Conservation (phyloP, 768 basidiomycete genomes). For the Cyclocybe cylindracea region DNA sequence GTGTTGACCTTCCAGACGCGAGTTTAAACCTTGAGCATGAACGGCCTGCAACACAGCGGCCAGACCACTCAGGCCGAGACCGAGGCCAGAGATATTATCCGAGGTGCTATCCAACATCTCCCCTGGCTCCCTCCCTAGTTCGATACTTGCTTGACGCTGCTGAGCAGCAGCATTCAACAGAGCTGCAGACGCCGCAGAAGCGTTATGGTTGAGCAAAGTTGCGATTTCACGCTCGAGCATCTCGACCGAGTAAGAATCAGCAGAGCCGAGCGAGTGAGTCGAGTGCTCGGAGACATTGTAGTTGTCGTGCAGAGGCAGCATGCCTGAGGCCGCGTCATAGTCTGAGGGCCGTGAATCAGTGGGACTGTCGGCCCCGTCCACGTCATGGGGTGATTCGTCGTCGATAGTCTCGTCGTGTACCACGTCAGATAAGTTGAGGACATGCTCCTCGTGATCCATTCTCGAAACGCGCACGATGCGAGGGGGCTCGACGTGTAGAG, state of each 20-base stretch:
- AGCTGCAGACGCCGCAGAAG: constrained; percentile 67
- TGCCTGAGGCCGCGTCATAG: constrained; percentile 35
- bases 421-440: constrained; percentile 80
- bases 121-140: constrained; percentile 31
- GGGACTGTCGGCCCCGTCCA: constrained; percentile 28
- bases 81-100: constrained; percentile 43
- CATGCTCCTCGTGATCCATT: constrained; percentile 62
- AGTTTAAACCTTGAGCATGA: constrained; percentile 54
- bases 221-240: constrained; percentile 80
- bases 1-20: constrained; percentile 42
- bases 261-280: constrained; percentile 34
- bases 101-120: constrained; percentile 26
- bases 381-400: constrained; percentile 47
- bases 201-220: constrained; percentile 72
- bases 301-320: constrained; percentile 37
- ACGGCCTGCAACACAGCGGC: constrained; percentile 83
- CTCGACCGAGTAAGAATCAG: constrained; percentile 64
- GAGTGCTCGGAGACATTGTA: constrained; percentile 37
- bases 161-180: constrained; percentile 67
- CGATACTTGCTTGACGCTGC: constrained; percentile 55
- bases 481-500: background rate
- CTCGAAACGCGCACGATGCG: constrained; percentile 6
- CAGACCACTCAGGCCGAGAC: constrained; percentile 61
- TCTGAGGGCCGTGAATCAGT: constrained; percentile 29
- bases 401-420: constrained; percentile 78